Conservation (phyloP, 2,329 filamentous ascomycete genomes). For the Fusarium sp. region DNA sequence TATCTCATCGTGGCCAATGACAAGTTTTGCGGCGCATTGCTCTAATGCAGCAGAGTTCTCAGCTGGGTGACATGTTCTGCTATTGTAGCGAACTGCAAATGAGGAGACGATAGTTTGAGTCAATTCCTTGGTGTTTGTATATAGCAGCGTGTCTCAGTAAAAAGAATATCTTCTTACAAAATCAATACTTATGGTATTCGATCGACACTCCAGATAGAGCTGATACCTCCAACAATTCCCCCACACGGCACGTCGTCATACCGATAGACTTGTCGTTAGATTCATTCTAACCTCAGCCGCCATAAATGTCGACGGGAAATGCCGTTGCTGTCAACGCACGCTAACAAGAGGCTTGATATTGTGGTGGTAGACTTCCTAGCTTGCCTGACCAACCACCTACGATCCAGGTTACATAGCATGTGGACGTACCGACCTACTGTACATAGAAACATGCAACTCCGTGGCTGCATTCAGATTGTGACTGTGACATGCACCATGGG, state of each 20-base stretch:
- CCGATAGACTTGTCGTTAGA: slow-evolving; percentile 14
- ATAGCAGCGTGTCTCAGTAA: neutral
- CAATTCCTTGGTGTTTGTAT: neutral
- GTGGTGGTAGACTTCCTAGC: slow-evolving; percentile 34
- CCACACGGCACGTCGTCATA: slow-evolving; percentile 30
- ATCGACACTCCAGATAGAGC: neutral
- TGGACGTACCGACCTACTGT: neutral
- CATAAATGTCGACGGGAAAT: slow-evolving; percentile 27
- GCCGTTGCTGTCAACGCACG: slow-evolving; percentile 21
- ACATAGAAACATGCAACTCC: slow-evolving; percentile 5
- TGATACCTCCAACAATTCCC: slow-evolving; percentile 3
- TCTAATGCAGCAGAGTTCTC: slow-evolving; percentile 16
- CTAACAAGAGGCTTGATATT: slow-evolving; percentile 19
- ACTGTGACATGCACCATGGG: slow-evolving; percentile 13
- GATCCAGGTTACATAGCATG: slow-evolving; percentile 15
- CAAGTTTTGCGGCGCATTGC: slow-evolving; percentile 2
- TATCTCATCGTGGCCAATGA: slow-evolving; percentile 25
- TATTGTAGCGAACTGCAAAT: slow-evolving; percentile 1
- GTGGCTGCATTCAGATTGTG: slow-evolving; percentile 13
- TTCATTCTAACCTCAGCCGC: slow-evolving; percentile 15
- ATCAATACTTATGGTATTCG: too few species aligned
- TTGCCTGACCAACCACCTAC: slow-evolving; percentile 11
- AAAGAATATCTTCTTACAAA: neutral
- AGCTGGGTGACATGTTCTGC: slow-evolving; percentile 25
- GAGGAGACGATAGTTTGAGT: neutral